Conservation (phyloP, 1,139 yeast genomes). For the Yarrowia galli region DNA sequence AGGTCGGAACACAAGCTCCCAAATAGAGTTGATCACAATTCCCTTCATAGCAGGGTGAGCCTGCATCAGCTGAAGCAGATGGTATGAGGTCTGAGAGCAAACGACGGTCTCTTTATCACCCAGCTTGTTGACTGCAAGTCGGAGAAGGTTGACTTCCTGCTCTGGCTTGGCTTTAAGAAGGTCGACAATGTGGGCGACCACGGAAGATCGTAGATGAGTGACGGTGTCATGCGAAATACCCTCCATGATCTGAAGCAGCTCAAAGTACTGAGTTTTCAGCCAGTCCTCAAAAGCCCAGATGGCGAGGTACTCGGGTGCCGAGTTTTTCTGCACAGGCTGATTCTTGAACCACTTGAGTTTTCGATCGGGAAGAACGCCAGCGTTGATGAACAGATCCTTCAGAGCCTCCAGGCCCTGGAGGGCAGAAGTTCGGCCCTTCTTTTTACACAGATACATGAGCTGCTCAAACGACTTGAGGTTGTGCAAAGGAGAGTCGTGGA, state of each 20-base stretch:
- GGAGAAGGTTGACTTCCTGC: conserved; percentile 89
- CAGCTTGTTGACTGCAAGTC: conserved; percentile 88
- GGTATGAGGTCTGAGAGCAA: conserved; percentile 85
- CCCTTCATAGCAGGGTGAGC: conserved; percentile 96
- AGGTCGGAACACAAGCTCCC: conserved; percentile 79
- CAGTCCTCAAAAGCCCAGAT: conserved; percentile 89
- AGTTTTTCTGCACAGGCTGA: conserved; percentile 62
- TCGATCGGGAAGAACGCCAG: conserved; percentile 77
- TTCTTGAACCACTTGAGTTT: conserved; percentile 81
- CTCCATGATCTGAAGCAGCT: conserved; percentile 74
- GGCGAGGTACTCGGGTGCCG: conserved; percentile 61
- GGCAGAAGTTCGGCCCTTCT: conserved; percentile 93
- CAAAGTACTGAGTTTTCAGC: conserved; percentile 77
- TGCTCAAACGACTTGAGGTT: conserved; percentile 84
- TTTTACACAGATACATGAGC: conserved; percentile 77
- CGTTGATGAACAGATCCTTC: conserved; percentile 79
- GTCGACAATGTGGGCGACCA: conserved; percentile 78
- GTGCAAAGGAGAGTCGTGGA: conserved; percentile 95
- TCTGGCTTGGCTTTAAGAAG: conserved; percentile 87
- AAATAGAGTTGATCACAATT: conserved; percentile 76
- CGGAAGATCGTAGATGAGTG: conserved; percentile 81
- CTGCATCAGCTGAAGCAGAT: conserved; percentile 80
- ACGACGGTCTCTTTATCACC: conserved; percentile 95
- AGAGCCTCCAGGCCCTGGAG: conserved; percentile 88
- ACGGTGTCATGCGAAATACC: conserved; percentile 87